Conservation (phyloP, 1,139 yeast species). For the Geotrichum bryndzae region DNA sequence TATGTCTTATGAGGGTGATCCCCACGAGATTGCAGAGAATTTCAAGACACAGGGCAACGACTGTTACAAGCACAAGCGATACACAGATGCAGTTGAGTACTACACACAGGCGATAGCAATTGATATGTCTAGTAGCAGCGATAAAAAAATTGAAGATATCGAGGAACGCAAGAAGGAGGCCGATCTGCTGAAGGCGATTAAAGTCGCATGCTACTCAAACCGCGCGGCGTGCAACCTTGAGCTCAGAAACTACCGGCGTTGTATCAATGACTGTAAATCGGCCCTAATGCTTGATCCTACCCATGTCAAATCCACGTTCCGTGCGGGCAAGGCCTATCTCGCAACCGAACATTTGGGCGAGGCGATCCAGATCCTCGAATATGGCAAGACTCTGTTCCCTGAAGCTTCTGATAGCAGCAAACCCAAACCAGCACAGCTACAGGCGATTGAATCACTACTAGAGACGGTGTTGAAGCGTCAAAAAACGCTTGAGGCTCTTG, state of each 20-base stretch:
- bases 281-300: slow-evolving; percentile 60
- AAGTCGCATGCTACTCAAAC: slow-evolving; percentile 63
- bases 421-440: slow-evolving; percentile 9
- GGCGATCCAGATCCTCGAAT: slow-evolving; percentile 57
- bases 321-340: slow-evolving; percentile 78
- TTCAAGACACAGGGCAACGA: slow-evolving; percentile 94
- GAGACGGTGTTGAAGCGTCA: slow-evolving; percentile 34
- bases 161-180: slow-evolving; percentile 14
- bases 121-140: slow-evolving; percentile 29
- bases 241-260: slow-evolving; percentile 65
- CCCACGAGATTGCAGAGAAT: slow-evolving; percentile 82
- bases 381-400: slow-evolving; percentile 56
- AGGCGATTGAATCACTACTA: slow-evolving; percentile 39
- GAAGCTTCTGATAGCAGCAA: slow-evolving; percentile 37
- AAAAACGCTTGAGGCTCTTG: slow-evolving; percentile 25
- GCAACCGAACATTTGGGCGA: slow-evolving; percentile 66
- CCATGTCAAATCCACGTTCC: slow-evolving; percentile 75
- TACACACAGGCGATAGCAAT: slow-evolving; percentile 78
- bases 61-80: slow-evolving; percentile 63
- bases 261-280: slow-evolving; percentile 79
- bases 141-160: slow-evolving; percentile 33
- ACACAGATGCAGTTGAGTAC: slow-evolving; percentile 65
- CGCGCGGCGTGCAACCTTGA: slow-evolving; percentile 91
- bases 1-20: slow-evolving; percentile 92
- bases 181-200: slow-evolving; percentile 34